Evolutionary conservation across 2,329 filamentous ascomycete genomes (phyloP).

Genomic region (Penicillium sp.): DNA sequence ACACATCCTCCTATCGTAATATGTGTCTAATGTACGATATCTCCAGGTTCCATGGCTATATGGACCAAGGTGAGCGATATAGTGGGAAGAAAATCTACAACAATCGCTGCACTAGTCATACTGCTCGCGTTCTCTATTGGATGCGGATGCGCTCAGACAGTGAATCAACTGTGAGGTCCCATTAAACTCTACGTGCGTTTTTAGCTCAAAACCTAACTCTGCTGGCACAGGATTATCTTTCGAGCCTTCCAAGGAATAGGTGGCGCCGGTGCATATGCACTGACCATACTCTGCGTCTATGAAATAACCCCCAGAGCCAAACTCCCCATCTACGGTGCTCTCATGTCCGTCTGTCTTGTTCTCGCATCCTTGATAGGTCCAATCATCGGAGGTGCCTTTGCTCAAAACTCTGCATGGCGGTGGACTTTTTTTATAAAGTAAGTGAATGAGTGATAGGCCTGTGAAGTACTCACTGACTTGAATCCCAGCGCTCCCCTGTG

Average conservation of each 20-base stretch:
- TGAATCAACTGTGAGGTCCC: conserved; percentile 30
- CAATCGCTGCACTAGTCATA: conserved; percentile 27
- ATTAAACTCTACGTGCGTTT: neutral
- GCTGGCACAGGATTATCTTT: conserved; percentile 29
- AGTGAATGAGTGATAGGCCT: neutral
- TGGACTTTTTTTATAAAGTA: conserved; percentile 34
- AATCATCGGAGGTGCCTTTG: conserved; percentile 28
- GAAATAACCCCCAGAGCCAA: conserved; percentile 31
- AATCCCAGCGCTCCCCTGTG: conserved; percentile 19
- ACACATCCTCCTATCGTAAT: neutral
- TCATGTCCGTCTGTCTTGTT: conserved; percentile 26
- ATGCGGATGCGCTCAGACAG: conserved; percentile 33
- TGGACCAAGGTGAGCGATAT: conserved; percentile 38
- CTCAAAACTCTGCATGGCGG: conserved; percentile 25
- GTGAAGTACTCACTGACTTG: neutral
- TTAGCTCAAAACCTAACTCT: neutral
- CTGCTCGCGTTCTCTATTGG: conserved; percentile 35
- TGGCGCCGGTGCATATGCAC: conserved; percentile 32
- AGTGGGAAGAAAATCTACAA: conserved; percentile 29
- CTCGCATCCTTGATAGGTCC: conserved; percentile 26
- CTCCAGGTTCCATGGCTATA: conserved; percentile 32
- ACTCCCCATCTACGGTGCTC: conserved; percentile 24
- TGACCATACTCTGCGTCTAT: conserved; percentile 32
- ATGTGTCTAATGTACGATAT: neutral
- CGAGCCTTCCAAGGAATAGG: conserved; percentile 38